phyloP scores from a whole-genome alignment of 495 filamentous ascomycete species.

The Xylaria castorea region DNA sequence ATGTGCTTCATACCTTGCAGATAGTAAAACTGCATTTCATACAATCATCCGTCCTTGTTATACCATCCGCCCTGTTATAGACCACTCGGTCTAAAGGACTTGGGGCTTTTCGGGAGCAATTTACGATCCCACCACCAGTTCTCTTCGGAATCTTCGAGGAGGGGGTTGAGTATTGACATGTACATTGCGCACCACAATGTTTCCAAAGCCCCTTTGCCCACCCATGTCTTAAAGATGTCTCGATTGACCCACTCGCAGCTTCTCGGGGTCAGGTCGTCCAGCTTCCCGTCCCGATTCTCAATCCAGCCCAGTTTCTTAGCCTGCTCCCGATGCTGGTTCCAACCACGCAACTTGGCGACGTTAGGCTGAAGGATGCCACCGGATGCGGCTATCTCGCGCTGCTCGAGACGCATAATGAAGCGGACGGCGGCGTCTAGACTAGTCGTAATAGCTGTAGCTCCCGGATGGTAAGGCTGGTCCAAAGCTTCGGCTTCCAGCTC shows the following conservation, averaged over 20 bases:
- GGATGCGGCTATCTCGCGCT: neutral
- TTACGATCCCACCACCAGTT: conserved; percentile 18
- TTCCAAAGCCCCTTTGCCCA: neutral
- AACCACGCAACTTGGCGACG: too few relatives aligned
- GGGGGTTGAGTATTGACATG: too few relatives aligned
- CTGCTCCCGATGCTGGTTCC: too few relatives aligned
- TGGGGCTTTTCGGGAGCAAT: neutral
- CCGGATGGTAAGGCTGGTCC: neutral
- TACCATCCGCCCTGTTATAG: too few relatives aligned
- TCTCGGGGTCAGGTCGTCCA: neutral
- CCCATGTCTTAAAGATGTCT: neutral
- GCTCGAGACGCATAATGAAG: neutral
- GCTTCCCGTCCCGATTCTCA: too few relatives aligned
- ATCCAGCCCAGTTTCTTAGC: too few relatives aligned
- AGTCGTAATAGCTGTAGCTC: neutral
- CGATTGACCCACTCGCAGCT: conserved; percentile 9
- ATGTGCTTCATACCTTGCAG: too few relatives aligned
- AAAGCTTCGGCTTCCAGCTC: neutral
- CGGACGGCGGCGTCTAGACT: neutral
- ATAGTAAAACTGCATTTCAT: too few relatives aligned
- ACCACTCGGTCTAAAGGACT: too few relatives aligned
- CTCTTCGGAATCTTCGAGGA: neutral
- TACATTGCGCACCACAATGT: neutral
- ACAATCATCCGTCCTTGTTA: too few relatives aligned
- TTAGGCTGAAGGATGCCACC: too few relatives aligned